A percentile compares a stretch with the other conserved stretches of the same genome.
Conservation (phyloP, 2,329 filamentous ascomycete species). For the Microcyclospora tardicrescens region DNA sequence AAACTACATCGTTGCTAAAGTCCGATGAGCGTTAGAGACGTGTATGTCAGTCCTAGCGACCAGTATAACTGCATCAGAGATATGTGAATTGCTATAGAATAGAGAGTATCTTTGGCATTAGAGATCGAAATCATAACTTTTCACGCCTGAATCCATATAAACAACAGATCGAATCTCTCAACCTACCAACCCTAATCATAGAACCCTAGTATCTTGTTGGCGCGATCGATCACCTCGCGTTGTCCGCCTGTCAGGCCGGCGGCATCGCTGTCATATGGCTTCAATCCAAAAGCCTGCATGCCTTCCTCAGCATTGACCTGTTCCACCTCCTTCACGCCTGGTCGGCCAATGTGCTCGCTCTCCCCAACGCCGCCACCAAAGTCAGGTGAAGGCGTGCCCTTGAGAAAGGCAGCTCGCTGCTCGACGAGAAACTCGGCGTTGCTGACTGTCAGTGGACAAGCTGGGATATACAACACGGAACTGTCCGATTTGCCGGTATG, state of each 20-base stretch:
- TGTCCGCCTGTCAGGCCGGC: constrained; percentile 38
- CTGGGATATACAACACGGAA: constrained; percentile 79
- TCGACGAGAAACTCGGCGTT: constrained; percentile 59
- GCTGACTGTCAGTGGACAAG: constrained; percentile 62
- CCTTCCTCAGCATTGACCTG: constrained; percentile 31
- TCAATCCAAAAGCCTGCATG: constrained; percentile 42
- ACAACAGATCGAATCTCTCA: not conserved
- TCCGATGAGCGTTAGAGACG: no score
- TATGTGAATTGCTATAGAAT: no score
- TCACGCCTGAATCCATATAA: no score
- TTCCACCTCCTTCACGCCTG: constrained; percentile 26
- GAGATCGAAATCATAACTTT: no score
- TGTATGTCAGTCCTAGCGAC: no score
- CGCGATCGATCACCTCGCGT: constrained; percentile 36
- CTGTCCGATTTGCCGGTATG: constrained; percentile 62
- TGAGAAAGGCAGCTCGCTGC: constrained; percentile 58
- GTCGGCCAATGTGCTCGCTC: constrained; percentile 32
- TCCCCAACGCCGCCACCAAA: constrained; percentile 53
- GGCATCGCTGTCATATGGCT: constrained; percentile 36
- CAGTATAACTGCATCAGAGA: no score
- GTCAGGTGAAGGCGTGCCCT: constrained; percentile 39
- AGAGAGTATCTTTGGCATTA: no score
- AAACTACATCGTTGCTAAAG: no score
- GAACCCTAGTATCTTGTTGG: constrained; percentile 45
- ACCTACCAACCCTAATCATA: constrained; percentile 5